Evolutionary conservation across 306 rosid genomes (phyloP).

Genomic region (Vachellia collinsii): DNA sequence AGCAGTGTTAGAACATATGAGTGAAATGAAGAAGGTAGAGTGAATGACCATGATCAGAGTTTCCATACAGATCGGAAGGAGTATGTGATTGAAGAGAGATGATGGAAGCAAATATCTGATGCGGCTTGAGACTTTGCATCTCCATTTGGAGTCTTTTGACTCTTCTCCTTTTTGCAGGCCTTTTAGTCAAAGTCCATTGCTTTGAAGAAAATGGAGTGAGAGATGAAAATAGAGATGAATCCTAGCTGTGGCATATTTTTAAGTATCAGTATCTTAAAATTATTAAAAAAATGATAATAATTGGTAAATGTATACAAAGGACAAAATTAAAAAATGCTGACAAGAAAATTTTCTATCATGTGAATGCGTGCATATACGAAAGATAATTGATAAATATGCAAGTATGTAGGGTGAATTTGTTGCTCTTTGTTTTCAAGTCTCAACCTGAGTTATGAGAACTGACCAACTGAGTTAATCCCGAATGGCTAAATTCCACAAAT

Average conservation of each 20-base stretch:
- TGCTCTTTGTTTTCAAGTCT: background rate
- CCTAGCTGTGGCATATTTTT: background rate
- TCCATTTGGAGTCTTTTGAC: background rate
- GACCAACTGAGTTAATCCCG: too few species aligned
- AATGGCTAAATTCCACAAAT: background rate
- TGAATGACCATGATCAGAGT: background rate
- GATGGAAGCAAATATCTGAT: background rate
- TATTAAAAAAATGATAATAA: background rate
- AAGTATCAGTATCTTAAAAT: background rate
- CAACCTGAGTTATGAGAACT: too few species aligned
- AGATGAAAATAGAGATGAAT: background rate
- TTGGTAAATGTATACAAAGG: too few species aligned
- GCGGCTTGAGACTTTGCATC: background rate
- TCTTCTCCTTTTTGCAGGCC: too few species aligned
- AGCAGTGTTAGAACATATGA: background rate
- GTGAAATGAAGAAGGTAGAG: background rate
- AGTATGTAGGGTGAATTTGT: too few species aligned
- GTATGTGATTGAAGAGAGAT: too few species aligned
- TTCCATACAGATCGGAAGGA: background rate
- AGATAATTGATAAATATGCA: too few species aligned
- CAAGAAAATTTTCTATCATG: too few species aligned
- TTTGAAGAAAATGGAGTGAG: background rate
- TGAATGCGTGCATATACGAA: too few species aligned
- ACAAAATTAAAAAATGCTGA: too few species aligned
- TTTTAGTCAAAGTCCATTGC: background rate